Base-by-base conservation (phyloP, 345 rosid species). In the Brassica juncea region DNA sequence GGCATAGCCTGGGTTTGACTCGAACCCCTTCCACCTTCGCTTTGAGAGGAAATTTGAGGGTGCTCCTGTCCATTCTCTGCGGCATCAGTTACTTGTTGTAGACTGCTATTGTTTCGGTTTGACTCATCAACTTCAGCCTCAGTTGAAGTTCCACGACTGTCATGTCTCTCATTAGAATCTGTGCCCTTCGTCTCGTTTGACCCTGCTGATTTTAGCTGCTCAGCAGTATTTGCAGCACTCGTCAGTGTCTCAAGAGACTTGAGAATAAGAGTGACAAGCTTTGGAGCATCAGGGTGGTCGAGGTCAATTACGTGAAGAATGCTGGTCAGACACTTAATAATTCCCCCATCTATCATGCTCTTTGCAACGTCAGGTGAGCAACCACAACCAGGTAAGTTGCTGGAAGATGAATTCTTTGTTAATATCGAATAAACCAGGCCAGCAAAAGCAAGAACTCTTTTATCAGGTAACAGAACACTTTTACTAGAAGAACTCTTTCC, bases 211-310 rank as follows among this genome's bases (percentile, higher is more conserved):
- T 89, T 94, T 67, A 82, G 73, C 68, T 89, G 99, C 80, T 91
- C 94, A 55, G 86, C 87, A 70, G 92, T 87, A 91, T 92, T 94
- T 73, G 95, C 97, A 86, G 97, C 97, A 83, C 97, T 90, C 37
- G 97, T 90, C 47, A 94, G 81, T 82, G 92, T 89, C 79, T 94
- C 99, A 72, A 94, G 84, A 71, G 92, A 89, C 86, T 92, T 94
- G 21, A 94, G 86, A 25, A 94, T 84, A 85, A 94, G 92, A 78
- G 87, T 91, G 52, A 91, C 95, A 84, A 86, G 84, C 78, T 91
- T 94, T 7, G 97, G 92, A 81, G 99, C 92, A 84, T 94, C 94
- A 67, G 97, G 97, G 88, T 94, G 97, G 80, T 94, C 99, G 68
- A 94, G 85, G 85, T 94, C 99, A 71, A 94, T 84, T 75, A 86